Evolutionary conservation across 257 asterid species (phyloP).

Genomic region (Primulina tabacum): DNA sequence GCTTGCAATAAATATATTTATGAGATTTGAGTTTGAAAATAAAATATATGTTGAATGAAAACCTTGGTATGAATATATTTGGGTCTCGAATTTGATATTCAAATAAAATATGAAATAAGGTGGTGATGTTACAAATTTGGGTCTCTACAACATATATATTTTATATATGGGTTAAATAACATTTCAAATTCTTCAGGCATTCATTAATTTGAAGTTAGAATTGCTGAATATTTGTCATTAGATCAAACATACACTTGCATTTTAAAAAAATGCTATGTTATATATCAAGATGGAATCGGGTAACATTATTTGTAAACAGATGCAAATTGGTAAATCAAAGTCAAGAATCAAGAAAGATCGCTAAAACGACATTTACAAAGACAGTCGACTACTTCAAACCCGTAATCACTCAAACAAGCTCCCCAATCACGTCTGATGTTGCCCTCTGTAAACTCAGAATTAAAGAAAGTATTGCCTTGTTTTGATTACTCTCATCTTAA

Average conservation of each 20-base stretch:
- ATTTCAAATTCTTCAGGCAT: neutral
- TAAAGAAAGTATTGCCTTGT: conserved; percentile 29
- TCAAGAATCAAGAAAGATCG: conserved; percentile 14
- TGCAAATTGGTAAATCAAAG: conserved; percentile 14
- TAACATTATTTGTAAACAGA: conserved; percentile 30
- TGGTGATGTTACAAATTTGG: too few species aligned
- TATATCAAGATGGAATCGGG: conserved; percentile 26
- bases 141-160: too few species aligned
- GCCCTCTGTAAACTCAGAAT: conserved; percentile 38
- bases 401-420: conserved; percentile 33
- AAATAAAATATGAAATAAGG: too few species aligned
- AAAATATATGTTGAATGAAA: too few species aligned
- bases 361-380: conserved; percentile 35
- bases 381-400: conserved; percentile 37
- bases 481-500: conserved; percentile 32
- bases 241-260: conserved; percentile 9
- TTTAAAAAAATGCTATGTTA: conserved; percentile 28
- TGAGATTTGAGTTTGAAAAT: too few species aligned
- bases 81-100: too few species aligned
- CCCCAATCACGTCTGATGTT: conserved; percentile 23
- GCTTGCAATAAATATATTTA: too few species aligned
- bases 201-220: neutral
- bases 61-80: too few species aligned
- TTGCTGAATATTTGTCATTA: neutral
- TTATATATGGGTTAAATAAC: too few species aligned